These are phyloP conservation scores for Volvox africanus DNA, from an alignment of 139 green algal species.

Conservation along the genomic window DNA sequence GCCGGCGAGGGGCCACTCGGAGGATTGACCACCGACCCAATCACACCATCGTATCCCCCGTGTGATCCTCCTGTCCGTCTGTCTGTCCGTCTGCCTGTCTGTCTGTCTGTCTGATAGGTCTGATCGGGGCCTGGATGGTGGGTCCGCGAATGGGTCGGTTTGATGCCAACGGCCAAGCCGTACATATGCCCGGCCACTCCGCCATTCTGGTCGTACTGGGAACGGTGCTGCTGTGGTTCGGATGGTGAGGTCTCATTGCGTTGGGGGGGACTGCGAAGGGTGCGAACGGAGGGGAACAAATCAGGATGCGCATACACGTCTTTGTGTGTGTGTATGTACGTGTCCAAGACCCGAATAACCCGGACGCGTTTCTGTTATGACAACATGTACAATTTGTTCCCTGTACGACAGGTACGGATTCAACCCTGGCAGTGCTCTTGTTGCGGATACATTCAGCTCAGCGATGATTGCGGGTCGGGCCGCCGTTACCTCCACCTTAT, in stretches of 20 bases:
- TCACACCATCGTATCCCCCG: too few relatives aligned
- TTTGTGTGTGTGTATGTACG: too few relatives aligned
- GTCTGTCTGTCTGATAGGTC: conserved; percentile 22
- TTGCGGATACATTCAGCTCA: conserved; percentile 52
- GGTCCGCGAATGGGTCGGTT: conserved; percentile 95
- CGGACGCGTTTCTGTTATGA: too few relatives aligned
- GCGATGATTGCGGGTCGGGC: conserved; percentile 56
- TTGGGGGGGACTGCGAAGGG: not conserved
- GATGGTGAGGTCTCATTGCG: conserved; percentile 70
- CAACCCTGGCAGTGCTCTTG: conserved; percentile 82
- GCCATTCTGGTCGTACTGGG: conserved; percentile 71
- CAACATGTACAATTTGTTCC: not conserved
- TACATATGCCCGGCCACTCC: conserved; percentile 76
- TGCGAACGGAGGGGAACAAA: not conserved
- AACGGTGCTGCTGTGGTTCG: conserved; percentile 92
- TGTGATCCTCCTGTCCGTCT: too few relatives aligned
- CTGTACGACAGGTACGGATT: conserved; percentile 78
- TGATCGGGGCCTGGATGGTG: conserved; percentile 80
- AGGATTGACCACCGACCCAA: too few relatives aligned
- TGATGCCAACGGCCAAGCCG: conserved; percentile 80
- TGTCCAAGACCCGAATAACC: too few relatives aligned
- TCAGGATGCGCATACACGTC: too few relatives aligned
- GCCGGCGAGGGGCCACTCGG: too few relatives aligned
- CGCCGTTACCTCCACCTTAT: conserved; percentile 91
- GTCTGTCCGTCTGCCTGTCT: too few relatives aligned